Percentiles rank a stretch among this genome's conserved stretches.
These are phyloP conservation scores for Colletotrichum viniferum DNA, from an alignment of 2,329 filamentous ascomycete genomes.

Conservation along the genomic window DNA sequence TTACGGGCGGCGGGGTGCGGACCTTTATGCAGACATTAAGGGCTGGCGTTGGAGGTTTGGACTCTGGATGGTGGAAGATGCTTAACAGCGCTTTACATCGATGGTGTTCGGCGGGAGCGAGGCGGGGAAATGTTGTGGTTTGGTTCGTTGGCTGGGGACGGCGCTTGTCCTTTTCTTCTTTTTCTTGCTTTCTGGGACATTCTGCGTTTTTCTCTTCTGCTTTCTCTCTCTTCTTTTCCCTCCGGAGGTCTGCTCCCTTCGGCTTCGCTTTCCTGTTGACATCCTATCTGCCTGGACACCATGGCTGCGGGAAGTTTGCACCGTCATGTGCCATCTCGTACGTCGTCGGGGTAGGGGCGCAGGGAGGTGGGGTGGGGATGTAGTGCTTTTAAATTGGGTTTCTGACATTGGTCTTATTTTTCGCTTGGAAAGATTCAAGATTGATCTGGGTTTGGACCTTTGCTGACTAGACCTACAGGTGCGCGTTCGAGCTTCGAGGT, in stretches of 20 bases:
- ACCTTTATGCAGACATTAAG: not conserved
- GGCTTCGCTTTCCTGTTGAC: slow-evolving; percentile 15
- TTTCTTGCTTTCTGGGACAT: slow-evolving; percentile 4
- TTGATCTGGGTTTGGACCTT: not conserved
- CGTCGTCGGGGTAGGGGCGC: slow-evolving; percentile 21
- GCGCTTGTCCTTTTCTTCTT: not conserved
- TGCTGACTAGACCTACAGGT: not conserved
- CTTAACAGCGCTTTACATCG: not conserved
- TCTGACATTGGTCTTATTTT: slow-evolving; percentile 37
- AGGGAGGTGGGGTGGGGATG: slow-evolving; percentile 37
- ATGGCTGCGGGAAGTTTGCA: slow-evolving; percentile 25
- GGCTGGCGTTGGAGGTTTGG: not conserved
- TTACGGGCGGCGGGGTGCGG: not conserved
- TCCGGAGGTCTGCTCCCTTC: slow-evolving; percentile 6
- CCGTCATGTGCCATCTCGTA: slow-evolving; percentile 37
- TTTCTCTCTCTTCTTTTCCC: not conserved
- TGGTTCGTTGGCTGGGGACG: not conserved
- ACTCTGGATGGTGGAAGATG: not conserved
- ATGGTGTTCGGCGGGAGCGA: not conserved
- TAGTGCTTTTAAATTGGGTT: slow-evolving; percentile 52
- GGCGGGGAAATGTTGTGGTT: not conserved
- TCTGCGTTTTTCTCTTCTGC: not conserved
- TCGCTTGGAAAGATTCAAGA: not conserved
- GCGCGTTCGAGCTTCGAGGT: not conserved
- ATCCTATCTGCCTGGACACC: not conserved